Conservation (phyloP, 306 rosid genomes). For the Inga leiocalycina region DNA sequence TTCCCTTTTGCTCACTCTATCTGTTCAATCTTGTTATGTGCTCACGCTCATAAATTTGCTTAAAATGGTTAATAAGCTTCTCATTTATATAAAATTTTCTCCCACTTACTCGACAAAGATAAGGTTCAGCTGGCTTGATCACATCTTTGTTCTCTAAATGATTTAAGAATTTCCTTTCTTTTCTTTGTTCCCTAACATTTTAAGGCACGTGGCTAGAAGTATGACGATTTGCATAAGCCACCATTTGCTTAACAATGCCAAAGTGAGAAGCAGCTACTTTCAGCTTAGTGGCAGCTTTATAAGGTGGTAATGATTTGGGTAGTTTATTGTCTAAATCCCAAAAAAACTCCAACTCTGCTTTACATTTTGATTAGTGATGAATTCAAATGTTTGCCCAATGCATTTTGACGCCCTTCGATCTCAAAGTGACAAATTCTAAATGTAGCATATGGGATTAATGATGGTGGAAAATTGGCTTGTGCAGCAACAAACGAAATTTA, state of each 20-base stretch:
- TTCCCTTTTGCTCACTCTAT: constrained; percentile 76
- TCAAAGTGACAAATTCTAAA: constrained; percentile 39
- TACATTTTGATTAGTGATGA: constrained; percentile 24
- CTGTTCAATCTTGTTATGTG: constrained; percentile 64
- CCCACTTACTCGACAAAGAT: constrained; percentile 77
- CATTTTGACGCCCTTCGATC: constrained; percentile 19
- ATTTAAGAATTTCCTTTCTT: constrained; percentile 48
- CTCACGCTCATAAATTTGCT: constrained; percentile 72
- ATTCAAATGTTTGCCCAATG: constrained; percentile 19
- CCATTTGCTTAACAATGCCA: constrained; percentile 65
- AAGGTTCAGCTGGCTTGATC: constrained; percentile 54
- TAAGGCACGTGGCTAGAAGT: constrained; percentile 56
- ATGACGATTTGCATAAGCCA: constrained; percentile 68
- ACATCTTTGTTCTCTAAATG: constrained; percentile 60
- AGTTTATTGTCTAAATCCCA: constrained; percentile 89
- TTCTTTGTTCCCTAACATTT: constrained; percentile 52
- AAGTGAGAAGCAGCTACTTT: constrained; percentile 66
- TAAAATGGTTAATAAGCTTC: constrained; percentile 80
- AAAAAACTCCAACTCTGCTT: constrained; percentile 69
- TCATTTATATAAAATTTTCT: constrained; percentile 66
- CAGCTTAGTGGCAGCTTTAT: constrained; percentile 62
- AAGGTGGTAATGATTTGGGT: constrained; percentile 66
- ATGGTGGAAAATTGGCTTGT: background rate
- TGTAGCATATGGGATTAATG: background rate
- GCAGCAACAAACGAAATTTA: background rate